A percentile compares a stretch with the other conserved stretches of the same genome.
These are phyloP conservation scores for Cystofilobasidium ferigula DNA, from an alignment of 768 basidiomycete genomes.

Conservation along the genomic window DNA sequence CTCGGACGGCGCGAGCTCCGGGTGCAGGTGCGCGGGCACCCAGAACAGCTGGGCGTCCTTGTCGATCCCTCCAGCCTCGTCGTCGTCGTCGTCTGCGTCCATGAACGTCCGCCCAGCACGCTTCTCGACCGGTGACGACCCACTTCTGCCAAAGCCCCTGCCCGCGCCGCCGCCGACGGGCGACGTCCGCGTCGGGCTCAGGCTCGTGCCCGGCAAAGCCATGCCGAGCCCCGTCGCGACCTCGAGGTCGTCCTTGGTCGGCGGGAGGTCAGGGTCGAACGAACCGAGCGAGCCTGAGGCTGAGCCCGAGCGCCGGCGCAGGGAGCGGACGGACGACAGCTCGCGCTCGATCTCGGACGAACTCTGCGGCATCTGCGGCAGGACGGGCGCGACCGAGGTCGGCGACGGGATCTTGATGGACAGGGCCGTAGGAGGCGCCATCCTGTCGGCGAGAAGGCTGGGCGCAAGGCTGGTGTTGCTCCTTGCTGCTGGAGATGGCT, in stretches of 20 bases:
- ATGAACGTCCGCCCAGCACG: background rate
- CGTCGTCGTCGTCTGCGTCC: background rate
- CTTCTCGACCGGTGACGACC: background rate
- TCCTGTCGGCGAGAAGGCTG: background rate
- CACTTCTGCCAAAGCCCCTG: background rate
- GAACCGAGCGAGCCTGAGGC: slow-evolving; percentile 4
- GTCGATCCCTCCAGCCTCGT: slow-evolving; percentile 41
- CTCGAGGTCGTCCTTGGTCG: slow-evolving; percentile 12
- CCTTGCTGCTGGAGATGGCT: too few species aligned
- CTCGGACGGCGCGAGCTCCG: slow-evolving; percentile 92
- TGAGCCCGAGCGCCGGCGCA: slow-evolving; percentile 25
- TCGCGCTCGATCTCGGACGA: slow-evolving; percentile 19
- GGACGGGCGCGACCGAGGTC: background rate
- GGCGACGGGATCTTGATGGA: slow-evolving; percentile 1
- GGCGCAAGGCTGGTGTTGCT: background rate
- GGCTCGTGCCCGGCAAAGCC: slow-evolving; percentile 10
- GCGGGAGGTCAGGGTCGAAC: slow-evolving; percentile 23
- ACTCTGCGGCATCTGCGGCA: slow-evolving; percentile 2
- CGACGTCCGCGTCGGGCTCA: background rate
- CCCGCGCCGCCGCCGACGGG: background rate
- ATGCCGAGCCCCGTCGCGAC: slow-evolving; percentile 8
- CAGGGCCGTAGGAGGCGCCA: background rate
- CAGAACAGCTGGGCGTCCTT: slow-evolving; percentile 91
- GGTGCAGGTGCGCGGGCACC: slow-evolving; percentile 93
- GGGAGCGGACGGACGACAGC: slow-evolving; percentile 23